These are phyloP conservation scores for Scutellaria minor DNA, from an alignment of 257 asterid species.

Conservation along the genomic window DNA sequence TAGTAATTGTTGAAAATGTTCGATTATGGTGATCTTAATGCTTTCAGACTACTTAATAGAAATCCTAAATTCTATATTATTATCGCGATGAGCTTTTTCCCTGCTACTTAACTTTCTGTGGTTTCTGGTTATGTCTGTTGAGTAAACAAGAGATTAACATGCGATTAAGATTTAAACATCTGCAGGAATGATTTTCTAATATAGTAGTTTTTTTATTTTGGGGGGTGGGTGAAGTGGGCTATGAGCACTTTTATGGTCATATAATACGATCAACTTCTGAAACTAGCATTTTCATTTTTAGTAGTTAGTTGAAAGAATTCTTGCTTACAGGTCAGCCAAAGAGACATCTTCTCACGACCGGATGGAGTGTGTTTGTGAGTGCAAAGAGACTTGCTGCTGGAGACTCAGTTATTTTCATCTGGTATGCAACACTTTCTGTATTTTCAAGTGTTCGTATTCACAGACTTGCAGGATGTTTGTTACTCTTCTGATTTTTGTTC, in stretches of 20 bases:
- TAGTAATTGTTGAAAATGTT: not conserved
- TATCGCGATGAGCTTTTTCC: not conserved
- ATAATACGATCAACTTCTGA: constrained; percentile 12
- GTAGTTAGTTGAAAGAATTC: constrained; percentile 18
- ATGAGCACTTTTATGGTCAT: not conserved
- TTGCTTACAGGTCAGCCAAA: constrained; percentile 77
- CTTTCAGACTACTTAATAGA: not conserved
- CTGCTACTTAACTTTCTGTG: not conserved
- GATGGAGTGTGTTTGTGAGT: constrained; percentile 91
- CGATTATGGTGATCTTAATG: not conserved
- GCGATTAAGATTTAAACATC: too few species aligned
- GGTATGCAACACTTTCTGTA: constrained; percentile 46
- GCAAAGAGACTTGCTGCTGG: constrained; percentile 92
- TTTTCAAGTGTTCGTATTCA: constrained; percentile 8
- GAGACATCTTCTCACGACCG: constrained; percentile 87
- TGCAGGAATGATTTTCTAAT: too few species aligned
- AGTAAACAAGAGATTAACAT: not conserved
- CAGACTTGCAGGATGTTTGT: not conserved
- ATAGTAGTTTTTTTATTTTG: not conserved
- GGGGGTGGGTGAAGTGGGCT: not conserved
- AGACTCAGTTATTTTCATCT: constrained; percentile 81
- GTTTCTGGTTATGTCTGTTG: not conserved
- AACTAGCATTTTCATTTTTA: constrained; percentile 9
- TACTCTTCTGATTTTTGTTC: not conserved
- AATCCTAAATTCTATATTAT: not conserved